A percentile compares a stretch with the other conserved stretches of the same genome.
phyloP scores from a whole-genome alignment of 768 basidiomycete genomes.

The Favolaschia claudopus region DNA sequence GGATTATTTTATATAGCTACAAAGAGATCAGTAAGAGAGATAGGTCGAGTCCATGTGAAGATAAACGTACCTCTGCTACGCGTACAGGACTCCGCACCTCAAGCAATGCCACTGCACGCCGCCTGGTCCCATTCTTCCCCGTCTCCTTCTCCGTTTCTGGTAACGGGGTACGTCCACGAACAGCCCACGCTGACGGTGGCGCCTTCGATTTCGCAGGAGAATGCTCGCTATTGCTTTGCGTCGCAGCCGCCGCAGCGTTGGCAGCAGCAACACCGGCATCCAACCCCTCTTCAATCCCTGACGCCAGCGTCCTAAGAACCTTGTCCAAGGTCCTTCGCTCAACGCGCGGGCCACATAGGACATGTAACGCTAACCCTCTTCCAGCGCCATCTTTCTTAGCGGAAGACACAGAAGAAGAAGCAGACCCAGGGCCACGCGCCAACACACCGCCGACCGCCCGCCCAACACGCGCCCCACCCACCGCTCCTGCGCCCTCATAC shows the following conservation, averaged over 20 bases:
- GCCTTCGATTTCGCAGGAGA: background rate
- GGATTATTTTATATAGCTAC: constrained; percentile 21
- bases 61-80: constrained; percentile 8
- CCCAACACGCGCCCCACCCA: constrained; percentile 21
- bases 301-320: constrained; percentile 19
- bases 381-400: background rate
- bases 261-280: background rate
- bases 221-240: background rate
- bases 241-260: background rate
- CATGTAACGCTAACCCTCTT: constrained; percentile 14
- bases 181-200: constrained; percentile 7
- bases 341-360: constrained; percentile 22
- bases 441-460: constrained; percentile 18
- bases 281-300: constrained; percentile 13
- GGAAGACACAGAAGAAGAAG: background rate
- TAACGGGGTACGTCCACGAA: background rate
- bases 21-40: background rate
- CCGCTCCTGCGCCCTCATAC: constrained; percentile 21
- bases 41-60: background rate
- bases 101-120: background rate
- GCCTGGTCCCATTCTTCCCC: background rate
- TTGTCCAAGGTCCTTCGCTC: constrained; percentile 27
- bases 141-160: background rate
- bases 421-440: background rate
- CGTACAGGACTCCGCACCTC: constrained; percentile 26